A percentile compares a stretch with the other conserved stretches of the same genome.
Conservation (phyloP, 495 filamentous ascomycete genomes). For the Geoglossum glabrum region DNA sequence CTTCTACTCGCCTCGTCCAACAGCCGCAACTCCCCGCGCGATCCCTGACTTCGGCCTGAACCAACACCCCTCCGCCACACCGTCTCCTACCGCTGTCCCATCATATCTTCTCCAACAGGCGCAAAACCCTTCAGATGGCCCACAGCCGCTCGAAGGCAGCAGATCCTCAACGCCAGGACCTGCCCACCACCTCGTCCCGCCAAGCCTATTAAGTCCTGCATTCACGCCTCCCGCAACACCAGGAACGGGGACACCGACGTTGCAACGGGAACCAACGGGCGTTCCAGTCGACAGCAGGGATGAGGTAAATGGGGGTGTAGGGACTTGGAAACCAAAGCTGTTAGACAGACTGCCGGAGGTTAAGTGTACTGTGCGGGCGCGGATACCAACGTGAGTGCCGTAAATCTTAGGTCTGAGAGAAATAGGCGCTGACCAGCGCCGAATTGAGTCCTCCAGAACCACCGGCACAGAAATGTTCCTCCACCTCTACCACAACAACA, state of each 20-base stretch:
- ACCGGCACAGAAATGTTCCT: slow-evolving; percentile 90
- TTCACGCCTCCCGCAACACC: slow-evolving; percentile 24
- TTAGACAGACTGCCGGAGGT: slow-evolving; percentile 14
- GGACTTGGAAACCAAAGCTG: neutral
- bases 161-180: neutral
- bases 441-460: slow-evolving; percentile 20
- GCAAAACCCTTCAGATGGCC: neutral
- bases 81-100: neutral
- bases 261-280: slow-evolving; percentile 11
- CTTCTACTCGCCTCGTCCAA: neutral
- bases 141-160: neutral
- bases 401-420: neutral
- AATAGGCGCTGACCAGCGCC: neutral
- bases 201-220: slow-evolving; percentile 21
- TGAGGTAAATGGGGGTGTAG: neutral
- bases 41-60: neutral
- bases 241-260: slow-evolving; percentile 12
- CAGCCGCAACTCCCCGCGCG: neutral
- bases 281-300: slow-evolving; percentile 9
- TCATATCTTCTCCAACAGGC: neutral
- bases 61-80: neutral
- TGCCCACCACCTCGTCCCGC: slow-evolving; percentile 3
- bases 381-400: slow-evolving; percentile 20
- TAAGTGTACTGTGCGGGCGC: slow-evolving; percentile 22
- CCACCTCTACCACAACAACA: slow-evolving; percentile 80